Conservation (phyloP, 768 basidiomycete species). For the Russula sp. region DNA sequence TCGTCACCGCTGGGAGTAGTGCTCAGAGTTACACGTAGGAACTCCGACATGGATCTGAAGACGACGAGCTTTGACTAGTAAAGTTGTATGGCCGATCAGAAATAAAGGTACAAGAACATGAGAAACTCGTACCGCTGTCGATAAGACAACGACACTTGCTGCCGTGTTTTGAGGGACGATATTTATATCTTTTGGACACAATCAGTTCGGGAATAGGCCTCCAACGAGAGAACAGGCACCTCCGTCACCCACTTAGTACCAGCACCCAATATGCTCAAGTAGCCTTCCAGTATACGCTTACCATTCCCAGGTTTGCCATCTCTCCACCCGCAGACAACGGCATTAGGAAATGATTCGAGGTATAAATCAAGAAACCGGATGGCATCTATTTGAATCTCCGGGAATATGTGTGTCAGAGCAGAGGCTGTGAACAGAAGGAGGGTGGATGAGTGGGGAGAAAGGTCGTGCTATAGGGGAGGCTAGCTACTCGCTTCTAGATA, state of each 20-base stretch:
- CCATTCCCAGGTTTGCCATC: conserved; percentile 52
- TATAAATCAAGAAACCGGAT: conserved; percentile 75
- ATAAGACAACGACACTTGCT: conserved; percentile 61
- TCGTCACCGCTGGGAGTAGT: conserved; percentile 20
- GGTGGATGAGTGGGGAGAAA: conserved; percentile 70
- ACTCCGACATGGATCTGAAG: conserved; percentile 64
- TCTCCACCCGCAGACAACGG: conserved; percentile 68
- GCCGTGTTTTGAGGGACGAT: conserved; percentile 52
- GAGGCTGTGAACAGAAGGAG: conserved; percentile 86
- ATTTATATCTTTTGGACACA: conserved; percentile 33
- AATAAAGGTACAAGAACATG: not conserved
- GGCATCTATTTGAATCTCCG: conserved; percentile 90
- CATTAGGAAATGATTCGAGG: conserved; percentile 63
- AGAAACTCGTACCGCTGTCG: conserved; percentile 50
- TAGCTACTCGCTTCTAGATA: not conserved
- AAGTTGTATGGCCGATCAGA: conserved; percentile 15
- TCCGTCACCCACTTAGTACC: conserved; percentile 56
- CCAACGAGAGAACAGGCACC: conserved; percentile 39
- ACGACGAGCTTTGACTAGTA: conserved; percentile 75
- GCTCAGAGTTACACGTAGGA: conserved; percentile 52
- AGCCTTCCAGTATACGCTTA: conserved; percentile 68
- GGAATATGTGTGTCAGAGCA: conserved; percentile 92
- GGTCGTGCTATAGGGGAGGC: conserved; percentile 49
- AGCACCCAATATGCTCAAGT: conserved; percentile 72
- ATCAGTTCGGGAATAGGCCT: conserved; percentile 6